These are phyloP conservation scores for Fraxinus sp. DNA, from an alignment of 305 asterid genomes.

Conservation along the genomic window DNA sequence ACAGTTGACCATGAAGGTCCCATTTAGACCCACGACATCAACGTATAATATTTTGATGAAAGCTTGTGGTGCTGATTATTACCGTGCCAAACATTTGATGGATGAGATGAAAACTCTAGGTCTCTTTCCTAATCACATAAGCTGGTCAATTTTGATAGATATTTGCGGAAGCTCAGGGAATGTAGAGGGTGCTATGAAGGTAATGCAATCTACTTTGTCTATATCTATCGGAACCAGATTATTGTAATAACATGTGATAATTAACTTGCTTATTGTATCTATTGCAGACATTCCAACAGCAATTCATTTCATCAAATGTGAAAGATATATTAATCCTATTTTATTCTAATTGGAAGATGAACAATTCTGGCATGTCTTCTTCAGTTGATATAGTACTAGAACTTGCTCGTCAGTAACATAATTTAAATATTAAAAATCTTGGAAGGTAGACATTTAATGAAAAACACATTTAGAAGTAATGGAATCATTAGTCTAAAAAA, in stretches of 20 bases:
- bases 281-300: constrained; percentile 9
- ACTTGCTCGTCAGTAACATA: background rate
- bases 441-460: background rate
- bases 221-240: constrained; percentile 14
- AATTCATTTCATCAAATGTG: constrained; percentile 15
- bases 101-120: constrained; percentile 82
- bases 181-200: constrained; percentile 65
- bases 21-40: constrained; percentile 75
- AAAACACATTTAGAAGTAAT: background rate
- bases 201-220: constrained; percentile 29
- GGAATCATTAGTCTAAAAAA: background rate
- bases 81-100: constrained; percentile 79
- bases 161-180: constrained; percentile 71
- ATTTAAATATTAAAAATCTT: background rate
- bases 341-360: constrained; percentile 4
- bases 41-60: constrained; percentile 90
- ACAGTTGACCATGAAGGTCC: constrained; percentile 46
- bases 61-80: constrained; percentile 85
- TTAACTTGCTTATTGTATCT: constrained; percentile 25
- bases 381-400: background rate
- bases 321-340: background rate
- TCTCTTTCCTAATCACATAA: constrained; percentile 77
- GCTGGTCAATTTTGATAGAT: constrained; percentile 86
- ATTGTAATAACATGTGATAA: background rate
- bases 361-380: constrained; percentile 4